Conservation (phyloP, 2,329 filamentous ascomycete species). For the Paecilomyces niveus region DNA sequence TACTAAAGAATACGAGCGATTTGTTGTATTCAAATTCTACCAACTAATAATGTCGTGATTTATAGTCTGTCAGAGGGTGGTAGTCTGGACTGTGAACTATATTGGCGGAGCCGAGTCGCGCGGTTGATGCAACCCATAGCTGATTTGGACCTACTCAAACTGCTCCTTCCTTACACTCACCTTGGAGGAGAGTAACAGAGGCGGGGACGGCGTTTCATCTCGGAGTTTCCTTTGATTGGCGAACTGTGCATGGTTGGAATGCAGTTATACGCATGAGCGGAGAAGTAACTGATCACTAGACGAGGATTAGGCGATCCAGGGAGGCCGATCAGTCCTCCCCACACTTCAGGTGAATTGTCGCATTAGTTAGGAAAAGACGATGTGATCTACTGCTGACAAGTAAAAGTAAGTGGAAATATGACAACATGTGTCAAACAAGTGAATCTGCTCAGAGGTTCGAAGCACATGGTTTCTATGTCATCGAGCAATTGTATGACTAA, state of each 20-base stretch:
- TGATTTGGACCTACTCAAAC: background rate
- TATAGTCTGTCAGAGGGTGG: background rate
- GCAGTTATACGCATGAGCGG: background rate
- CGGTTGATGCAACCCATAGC: background rate
- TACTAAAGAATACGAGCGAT: background rate
- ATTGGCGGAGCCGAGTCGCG: background rate
- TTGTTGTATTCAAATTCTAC: background rate
- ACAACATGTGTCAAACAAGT: background rate
- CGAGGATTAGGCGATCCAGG: background rate
- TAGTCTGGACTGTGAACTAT: background rate
- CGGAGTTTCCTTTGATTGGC: background rate
- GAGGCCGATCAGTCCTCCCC: background rate
- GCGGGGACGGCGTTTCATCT: background rate
- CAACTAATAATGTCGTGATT: background rate
- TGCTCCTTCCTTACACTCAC: background rate
- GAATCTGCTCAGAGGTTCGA: background rate
- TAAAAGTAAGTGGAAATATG: background rate
- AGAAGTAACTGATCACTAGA: background rate
- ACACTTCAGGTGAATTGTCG: background rate
- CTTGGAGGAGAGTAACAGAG: background rate
- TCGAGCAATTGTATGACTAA: background rate
- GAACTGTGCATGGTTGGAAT: background rate
- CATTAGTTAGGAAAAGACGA: background rate
- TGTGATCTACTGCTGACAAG: too few species aligned
- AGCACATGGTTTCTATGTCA: background rate